Evolutionary conservation across 805 yeast genomes (phyloP).

Genomic region (Monosporozyma solicola): DNA sequence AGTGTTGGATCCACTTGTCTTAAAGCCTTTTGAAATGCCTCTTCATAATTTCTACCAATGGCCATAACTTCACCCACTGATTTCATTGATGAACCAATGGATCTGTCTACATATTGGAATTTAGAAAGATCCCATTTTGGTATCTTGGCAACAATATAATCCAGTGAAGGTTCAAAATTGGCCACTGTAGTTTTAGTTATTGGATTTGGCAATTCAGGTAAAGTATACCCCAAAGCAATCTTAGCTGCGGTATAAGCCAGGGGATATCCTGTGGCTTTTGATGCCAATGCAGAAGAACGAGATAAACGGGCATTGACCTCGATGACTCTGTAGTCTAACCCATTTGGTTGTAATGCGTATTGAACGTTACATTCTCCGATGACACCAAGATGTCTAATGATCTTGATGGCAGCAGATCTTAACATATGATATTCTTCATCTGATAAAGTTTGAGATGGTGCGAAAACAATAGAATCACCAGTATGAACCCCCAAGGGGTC

Average conservation of each 20-base stretch:
- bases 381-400: constrained; percentile 95
- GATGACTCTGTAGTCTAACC: constrained; percentile 89
- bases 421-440: constrained; percentile 98
- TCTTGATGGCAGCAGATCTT: constrained; percentile 93
- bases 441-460: constrained; percentile 94
- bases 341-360: constrained; percentile 92
- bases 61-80: constrained; percentile 99
- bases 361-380: constrained; percentile 99
- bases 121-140: constrained; percentile 98
- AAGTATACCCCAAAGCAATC: constrained; percentile 87
- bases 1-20: constrained; percentile 91
- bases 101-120: constrained; percentile 91
- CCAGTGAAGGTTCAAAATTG: constrained; percentile 93
- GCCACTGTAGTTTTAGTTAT: constrained; percentile 95
- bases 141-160: constrained; percentile 92
- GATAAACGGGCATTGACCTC: constrained; percentile 97
- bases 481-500: constrained; percentile 98
- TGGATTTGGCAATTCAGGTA: constrained; percentile 92
- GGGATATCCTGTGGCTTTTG: constrained; percentile 98
- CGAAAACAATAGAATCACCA: constrained; percentile 98
- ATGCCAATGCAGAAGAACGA: constrained; percentile 94
- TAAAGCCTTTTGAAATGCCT: constrained; percentile 93
- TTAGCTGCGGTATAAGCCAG: constrained; percentile 98
- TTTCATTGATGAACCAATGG: constrained; percentile 93
- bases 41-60: constrained; percentile 95